Conservation (phyloP, 108 stramenopile species). For the Ochromonas danica region DNA sequence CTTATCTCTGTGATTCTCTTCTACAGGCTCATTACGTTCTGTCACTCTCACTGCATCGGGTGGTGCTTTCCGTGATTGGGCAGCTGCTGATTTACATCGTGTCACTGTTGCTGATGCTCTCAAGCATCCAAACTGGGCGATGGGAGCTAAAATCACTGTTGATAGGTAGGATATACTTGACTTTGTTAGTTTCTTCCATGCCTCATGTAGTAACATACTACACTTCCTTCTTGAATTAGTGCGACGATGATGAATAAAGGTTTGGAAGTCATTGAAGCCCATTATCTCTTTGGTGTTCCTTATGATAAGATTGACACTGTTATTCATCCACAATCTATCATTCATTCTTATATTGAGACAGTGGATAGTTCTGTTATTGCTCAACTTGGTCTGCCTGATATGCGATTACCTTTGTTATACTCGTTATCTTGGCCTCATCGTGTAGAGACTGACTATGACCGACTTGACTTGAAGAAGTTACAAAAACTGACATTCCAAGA, state of each 20-base stretch:
- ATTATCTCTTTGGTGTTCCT: conserved; percentile 90
- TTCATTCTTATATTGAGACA: conserved; percentile 91
- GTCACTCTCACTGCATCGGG: conserved; percentile 91
- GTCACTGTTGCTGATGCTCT: conserved; percentile 56
- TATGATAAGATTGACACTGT: conserved; percentile 97
- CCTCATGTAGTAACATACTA: no score
- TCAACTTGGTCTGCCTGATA: conserved; percentile 93
- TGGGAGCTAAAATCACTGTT: conserved; percentile 78
- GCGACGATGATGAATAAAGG: conserved; percentile 99
- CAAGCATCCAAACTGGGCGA: conserved; percentile 88
- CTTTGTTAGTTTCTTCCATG: background rate
- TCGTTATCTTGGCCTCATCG: conserved; percentile 92
- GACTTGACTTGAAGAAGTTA: conserved; percentile 43
- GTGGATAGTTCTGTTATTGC: conserved; percentile 92
- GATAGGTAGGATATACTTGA: conserved; percentile 47
- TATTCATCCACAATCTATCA: conserved; percentile 92
- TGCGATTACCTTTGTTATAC: conserved; percentile 92
- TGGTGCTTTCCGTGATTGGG: conserved; percentile 90
- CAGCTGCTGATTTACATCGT: conserved; percentile 55
- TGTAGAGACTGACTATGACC: conserved; percentile 70
- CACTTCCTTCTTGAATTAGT: no score
- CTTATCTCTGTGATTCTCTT: no score
- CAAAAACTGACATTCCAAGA: conserved; percentile 73
- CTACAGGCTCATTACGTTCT: conserved; percentile 76
- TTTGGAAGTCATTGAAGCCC: conserved; percentile 93